Evolutionary conservation across 805 yeast species (phyloP).

Genomic region (Ogataea pignaliae): DNA sequence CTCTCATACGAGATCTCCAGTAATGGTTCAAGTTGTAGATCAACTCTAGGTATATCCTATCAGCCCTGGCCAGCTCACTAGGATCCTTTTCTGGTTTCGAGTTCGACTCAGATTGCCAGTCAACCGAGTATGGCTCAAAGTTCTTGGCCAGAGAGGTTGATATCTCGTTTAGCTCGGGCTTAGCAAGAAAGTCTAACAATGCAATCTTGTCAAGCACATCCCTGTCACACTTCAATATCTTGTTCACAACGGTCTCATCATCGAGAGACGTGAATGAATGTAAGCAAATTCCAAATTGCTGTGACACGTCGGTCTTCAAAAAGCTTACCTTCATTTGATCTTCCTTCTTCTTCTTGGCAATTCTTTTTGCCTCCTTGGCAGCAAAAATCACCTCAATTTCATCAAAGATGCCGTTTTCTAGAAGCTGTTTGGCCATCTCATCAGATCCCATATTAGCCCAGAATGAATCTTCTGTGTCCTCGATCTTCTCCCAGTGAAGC

Average conservation of each 20-base stretch:
- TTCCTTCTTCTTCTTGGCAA: conserved; percentile 41
- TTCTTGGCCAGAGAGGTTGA: conserved; percentile 66
- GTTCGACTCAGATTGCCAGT: conserved; percentile 45
- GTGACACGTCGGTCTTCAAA: conserved; percentile 81
- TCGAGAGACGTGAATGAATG: conserved; percentile 64
- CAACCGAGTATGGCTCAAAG: conserved; percentile 75
- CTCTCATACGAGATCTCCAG: conserved; percentile 91
- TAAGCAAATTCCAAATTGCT: conserved; percentile 90
- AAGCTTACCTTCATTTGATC: conserved; percentile 58
- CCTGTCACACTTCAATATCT: conserved; percentile 69
- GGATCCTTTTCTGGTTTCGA: conserved; percentile 65
- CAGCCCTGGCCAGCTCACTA: conserved; percentile 77
- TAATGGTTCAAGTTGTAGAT: conserved; percentile 81
- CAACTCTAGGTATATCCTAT: conserved; percentile 75
- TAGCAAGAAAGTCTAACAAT: conserved; percentile 79
- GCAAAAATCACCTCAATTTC: conserved; percentile 87
- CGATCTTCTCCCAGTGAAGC: conserved; percentile 95
- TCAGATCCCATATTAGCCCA: conserved; percentile 71
- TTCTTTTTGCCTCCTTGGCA: conserved; percentile 63
- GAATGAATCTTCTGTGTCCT: conserved; percentile 76
- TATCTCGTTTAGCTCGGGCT: conserved; percentile 70
- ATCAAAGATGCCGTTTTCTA: conserved; percentile 72
- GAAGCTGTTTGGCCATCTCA: conserved; percentile 55
- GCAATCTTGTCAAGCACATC: conserved; percentile 66
- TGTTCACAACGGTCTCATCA: conserved; percentile 64